Percentiles rank a stretch among this genome's conserved stretches.
These are phyloP conservation scores for Tricholoma bakamatsutake DNA, from an alignment of 768 basidiomycete species.

Conservation along the genomic window DNA sequence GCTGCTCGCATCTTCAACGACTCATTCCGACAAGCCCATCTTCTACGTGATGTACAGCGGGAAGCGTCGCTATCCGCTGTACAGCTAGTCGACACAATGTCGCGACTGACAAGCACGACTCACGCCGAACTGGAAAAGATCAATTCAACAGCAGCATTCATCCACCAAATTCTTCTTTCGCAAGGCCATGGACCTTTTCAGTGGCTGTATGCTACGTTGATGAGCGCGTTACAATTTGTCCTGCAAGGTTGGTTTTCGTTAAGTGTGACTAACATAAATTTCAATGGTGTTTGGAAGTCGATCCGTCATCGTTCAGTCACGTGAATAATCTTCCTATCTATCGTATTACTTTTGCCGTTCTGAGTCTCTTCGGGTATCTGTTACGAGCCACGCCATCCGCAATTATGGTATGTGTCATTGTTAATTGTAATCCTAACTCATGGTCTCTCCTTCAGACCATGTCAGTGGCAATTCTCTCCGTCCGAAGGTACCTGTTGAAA, in stretches of 20 bases:
- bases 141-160: conserved; percentile 28
- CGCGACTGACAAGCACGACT: conserved; percentile 32
- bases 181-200: background rate
- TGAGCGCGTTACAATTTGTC: conserved; percentile 5
- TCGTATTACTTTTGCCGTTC: conserved; percentile 17
- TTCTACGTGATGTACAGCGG: conserved; percentile 24
- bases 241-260: conserved; percentile 7
- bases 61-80: conserved; percentile 29
- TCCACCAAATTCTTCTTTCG: conserved; percentile 25
- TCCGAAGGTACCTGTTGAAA: background rate
- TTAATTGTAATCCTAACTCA: background rate
- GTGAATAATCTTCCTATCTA: conserved; percentile 22
- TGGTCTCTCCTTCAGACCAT: background rate
- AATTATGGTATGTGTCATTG: conserved; percentile 32
- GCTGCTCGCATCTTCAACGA: conserved; percentile 25
- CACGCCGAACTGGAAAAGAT: conserved; percentile 41
- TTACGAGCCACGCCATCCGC: conserved; percentile 30
- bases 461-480: background rate
- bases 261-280: background rate
- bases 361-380: conserved; percentile 24
- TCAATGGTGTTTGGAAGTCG: conserved; percentile 18
- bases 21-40: conserved; percentile 13
- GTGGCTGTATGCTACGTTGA: conserved; percentile 2
- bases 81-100: conserved; percentile 29
- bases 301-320: conserved; percentile 21